Evolutionary conservation across 768 basidiomycete genomes (phyloP), one percentile per base, ranked within the genome.

Genomic region (Pisolithus sp.): DNA sequence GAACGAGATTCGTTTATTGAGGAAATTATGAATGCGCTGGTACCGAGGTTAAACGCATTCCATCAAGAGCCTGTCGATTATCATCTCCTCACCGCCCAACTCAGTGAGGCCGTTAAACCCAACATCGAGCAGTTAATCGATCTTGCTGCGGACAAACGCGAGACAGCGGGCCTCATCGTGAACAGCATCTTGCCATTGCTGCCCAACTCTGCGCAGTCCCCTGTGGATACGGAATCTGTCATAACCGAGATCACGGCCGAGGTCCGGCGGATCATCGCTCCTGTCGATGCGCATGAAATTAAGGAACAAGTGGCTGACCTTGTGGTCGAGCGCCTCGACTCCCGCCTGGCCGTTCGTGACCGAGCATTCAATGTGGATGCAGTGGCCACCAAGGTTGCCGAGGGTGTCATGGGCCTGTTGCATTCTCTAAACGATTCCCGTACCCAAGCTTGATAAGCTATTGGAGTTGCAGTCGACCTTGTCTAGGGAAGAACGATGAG

Each of bases 231-330:
- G 1, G 76, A 81, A 45, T 71, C 74, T 2, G 68, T 91, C 46
- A 75, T 80, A 7, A 63, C 74, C 23, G 74, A 86, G 54, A 71
- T 93, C 46, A 79, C 79, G 4, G 69, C 78, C 2, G 90, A 91
- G 66, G 76, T 93, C 39, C 79, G 84, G 48, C 77, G 78, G 21
- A 78, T 82, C 24, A 83, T 88, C 53, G 83, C 81, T 0, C 86
- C 85, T 0, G 78, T 92, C 21, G 90, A 93, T 60, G 81, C 87
- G 0, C 87, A 90, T 58, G 86, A 87, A 64, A 87, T 93, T 63
- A 90, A 89, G 72, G 90, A 92, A 61, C 87, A 89, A 60, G 89
- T 93, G 0, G 86, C 90, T 2, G 90, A 91, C 62, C 78, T 92
- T 26, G 90, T 93, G 2, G 86, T 93, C 7, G 90, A 90, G 63